Conservation (phyloP, 1,139 yeast species). For the Sugiyamaella grinbergsii region DNA sequence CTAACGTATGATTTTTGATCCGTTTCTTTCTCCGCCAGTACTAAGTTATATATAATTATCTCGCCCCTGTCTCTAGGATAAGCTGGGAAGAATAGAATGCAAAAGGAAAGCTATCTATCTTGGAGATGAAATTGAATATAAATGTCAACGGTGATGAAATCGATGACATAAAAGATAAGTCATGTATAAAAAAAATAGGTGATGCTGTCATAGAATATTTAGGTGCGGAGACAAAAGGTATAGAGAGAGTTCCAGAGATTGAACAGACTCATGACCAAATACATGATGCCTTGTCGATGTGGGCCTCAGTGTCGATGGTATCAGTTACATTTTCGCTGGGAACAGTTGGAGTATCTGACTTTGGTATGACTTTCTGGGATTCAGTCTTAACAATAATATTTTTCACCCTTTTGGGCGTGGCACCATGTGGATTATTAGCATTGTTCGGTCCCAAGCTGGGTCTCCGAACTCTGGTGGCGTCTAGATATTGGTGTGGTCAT, state of each 20-base stretch:
- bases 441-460: slow-evolving; percentile 84
- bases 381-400: slow-evolving; percentile 64
- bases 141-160: background rate
- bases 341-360: slow-evolving; percentile 63
- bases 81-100: no score
- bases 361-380: slow-evolving; percentile 64
- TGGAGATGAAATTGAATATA: no score
- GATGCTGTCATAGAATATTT: slow-evolving; percentile 15
- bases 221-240: slow-evolving; percentile 62
- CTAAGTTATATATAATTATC: no score
- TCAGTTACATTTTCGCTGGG: slow-evolving; percentile 84
- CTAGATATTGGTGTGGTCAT: slow-evolving; percentile 78
- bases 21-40: no score
- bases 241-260: slow-evolving; percentile 66
- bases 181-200: background rate
- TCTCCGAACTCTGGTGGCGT: slow-evolving; percentile 80
- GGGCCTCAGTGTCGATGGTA: slow-evolving; percentile 90
- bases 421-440: slow-evolving; percentile 81
- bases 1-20: background rate
- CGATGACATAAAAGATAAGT: background rate
- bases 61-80: no score
- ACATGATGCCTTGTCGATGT: slow-evolving; percentile 79
- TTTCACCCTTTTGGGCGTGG: slow-evolving; percentile 69
- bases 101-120: no score
- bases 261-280: slow-evolving; percentile 64